Evolutionary conservation across 768 basidiomycete species (phyloP).

Genomic region (Lactarius psammicola): DNA sequence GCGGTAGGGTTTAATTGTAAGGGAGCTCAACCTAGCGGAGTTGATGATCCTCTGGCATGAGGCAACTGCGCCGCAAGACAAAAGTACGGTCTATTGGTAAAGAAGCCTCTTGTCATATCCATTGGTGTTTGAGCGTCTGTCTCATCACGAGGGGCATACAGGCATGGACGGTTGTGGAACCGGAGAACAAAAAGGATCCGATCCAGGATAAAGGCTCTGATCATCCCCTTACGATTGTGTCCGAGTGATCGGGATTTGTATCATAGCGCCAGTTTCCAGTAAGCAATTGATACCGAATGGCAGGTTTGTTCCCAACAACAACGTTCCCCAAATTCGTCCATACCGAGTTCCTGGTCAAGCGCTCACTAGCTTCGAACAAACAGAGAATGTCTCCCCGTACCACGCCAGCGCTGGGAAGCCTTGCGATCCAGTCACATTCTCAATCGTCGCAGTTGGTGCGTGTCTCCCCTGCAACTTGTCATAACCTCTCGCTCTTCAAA

Average conservation of each 20-base stretch:
- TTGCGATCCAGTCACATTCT: slow-evolving; percentile 65
- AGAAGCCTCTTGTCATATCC: slow-evolving; percentile 8
- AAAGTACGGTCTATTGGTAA: slow-evolving; percentile 7
- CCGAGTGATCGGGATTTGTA: slow-evolving; percentile 23
- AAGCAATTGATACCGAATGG: slow-evolving; percentile 21
- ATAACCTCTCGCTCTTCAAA: slow-evolving; percentile 77
- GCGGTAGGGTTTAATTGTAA: slow-evolving; percentile 19
- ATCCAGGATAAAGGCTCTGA: slow-evolving; percentile 22
- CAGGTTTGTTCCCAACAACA: slow-evolving; percentile 3
- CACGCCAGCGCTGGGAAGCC: slow-evolving; percentile 57
- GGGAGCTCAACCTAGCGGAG: slow-evolving; percentile 18
- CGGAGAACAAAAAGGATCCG: slow-evolving; percentile 11
- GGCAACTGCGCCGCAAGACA: slow-evolving; percentile 23
- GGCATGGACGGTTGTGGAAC: neutral
- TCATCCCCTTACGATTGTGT: slow-evolving; percentile 14
- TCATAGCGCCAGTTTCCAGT: slow-evolving; percentile 25
- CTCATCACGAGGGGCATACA: slow-evolving; percentile 14
- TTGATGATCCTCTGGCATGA: slow-evolving; percentile 19
- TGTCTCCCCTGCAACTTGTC: slow-evolving; percentile 70
- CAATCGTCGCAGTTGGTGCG: slow-evolving; percentile 61
- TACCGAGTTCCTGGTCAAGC: slow-evolving; percentile 15
- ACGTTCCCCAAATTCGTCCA: neutral
- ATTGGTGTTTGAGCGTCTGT: slow-evolving; percentile 19
- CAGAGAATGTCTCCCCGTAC: slow-evolving; percentile 40
- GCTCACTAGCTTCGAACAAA: neutral